Evolutionary conservation across 345 rosid species (phyloP), one percentile per base, ranked within the genome.

Genomic region (Ceriops zippeliana): DNA sequence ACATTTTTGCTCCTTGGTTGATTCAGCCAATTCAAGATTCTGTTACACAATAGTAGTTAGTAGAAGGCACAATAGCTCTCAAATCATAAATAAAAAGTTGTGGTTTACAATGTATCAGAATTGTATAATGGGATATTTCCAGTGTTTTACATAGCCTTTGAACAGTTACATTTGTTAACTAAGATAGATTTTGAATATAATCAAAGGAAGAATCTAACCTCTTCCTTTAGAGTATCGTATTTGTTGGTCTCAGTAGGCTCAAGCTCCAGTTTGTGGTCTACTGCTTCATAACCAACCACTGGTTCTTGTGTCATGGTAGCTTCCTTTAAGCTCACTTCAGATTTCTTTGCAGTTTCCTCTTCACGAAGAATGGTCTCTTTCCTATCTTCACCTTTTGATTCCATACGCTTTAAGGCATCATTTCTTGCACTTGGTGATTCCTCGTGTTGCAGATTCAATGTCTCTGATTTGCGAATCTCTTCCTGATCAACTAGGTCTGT

Each of bases 241-340:
- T 38, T 63, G 52, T 63, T 58, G 57, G 49, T 67, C 28, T 54
- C 42, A 26, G 3, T 27, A 7, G 61, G 47, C 32, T 74, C 71
- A 28, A 20, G 64, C 31, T 59, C 38, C 27, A 58, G 71, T 62
- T 31, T 72, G 7, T 61, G 15, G 35, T 30, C 67, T 76, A 46
- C 73, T 66, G 5, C 66, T 73, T 58, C 67, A 52, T 13, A 57
- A 35, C 68, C 76, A 38, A n/a, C 47, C 54, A 15, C 66, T 47
- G 57, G 64, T 22, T 66, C 74, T 63, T 56, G 81, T 38, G 30
- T 35, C 59, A 60, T 58, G 51, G 42, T 31, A 61, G 30, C 63
- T 62, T 75, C 76, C 46, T 78, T 38, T 60, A 65, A 70, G 70
- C 57, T 76, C 22, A 47, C 49, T 68, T 42, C 70, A 61, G 46